Percentiles rank a stretch among this genome's conserved stretches.
phyloP scores from a whole-genome alignment of 2,329 filamentous ascomycete genomes.

The Fusarium papillatum region DNA sequence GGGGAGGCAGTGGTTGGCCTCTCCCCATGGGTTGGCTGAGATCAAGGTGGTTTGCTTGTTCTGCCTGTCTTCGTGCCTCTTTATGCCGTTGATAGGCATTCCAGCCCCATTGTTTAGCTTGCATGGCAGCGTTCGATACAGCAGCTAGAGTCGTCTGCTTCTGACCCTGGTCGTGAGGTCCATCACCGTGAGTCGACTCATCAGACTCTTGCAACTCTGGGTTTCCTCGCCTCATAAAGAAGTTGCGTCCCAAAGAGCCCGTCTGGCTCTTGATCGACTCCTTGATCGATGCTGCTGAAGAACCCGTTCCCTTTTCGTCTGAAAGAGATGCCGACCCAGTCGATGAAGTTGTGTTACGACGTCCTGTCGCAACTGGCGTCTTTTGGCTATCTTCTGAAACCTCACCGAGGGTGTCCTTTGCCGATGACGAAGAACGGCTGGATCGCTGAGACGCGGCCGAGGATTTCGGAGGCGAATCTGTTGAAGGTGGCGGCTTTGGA shows the following conservation, averaged over 20 bases:
- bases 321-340: constrained; percentile 46
- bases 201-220: constrained; percentile 50
- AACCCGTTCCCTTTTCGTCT: constrained; percentile 43
- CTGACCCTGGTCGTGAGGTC: constrained; percentile 36
- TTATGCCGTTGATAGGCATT: constrained; percentile 67
- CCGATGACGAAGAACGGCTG: constrained; percentile 64
- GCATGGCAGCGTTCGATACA: constrained; percentile 67
- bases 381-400: constrained; percentile 47
- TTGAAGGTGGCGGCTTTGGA: constrained; percentile 54
- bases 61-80: constrained; percentile 53
- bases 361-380: constrained; percentile 43
- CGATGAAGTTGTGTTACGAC: constrained; percentile 56
- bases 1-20: constrained; percentile 85
- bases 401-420: constrained; percentile 57
- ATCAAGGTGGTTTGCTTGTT: constrained; percentile 55
- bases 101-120: constrained; percentile 71
- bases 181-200: constrained; percentile 50
- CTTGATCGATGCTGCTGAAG: constrained; percentile 49
- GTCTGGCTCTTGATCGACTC: constrained; percentile 57
- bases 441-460: constrained; percentile 55
- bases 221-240: constrained; percentile 57
- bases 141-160: constrained; percentile 64
- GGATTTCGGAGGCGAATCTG: constrained; percentile 50
- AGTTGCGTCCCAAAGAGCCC: constrained; percentile 53
- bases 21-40: constrained; percentile 81